phyloP scores from a whole-genome alignment of 2,329 filamentous ascomycete species.

The Fusarium keratoplasticum region DNA sequence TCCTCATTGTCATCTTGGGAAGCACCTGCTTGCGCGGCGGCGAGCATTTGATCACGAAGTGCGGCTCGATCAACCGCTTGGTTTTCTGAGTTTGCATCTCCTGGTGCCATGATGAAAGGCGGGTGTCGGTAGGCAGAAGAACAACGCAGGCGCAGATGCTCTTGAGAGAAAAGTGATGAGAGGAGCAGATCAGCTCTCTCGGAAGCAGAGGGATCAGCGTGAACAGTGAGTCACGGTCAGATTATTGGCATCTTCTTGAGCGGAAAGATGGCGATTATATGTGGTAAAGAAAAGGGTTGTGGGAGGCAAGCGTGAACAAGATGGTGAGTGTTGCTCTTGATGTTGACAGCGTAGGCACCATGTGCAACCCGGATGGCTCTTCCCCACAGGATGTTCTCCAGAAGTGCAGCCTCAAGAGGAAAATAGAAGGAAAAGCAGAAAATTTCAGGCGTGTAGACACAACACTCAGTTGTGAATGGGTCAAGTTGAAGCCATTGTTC shows the following conservation, averaged over 20 bases:
- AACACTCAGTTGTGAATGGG: not conserved
- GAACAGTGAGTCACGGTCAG: not conserved
- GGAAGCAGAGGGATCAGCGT: not conserved
- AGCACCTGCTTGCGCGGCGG: conserved; percentile 45
- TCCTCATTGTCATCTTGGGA: conserved; percentile 17
- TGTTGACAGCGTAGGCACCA: conserved; percentile 5
- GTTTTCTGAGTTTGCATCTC: conserved; percentile 34
- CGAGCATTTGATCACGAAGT: conserved; percentile 47
- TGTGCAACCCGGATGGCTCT: not conserved
- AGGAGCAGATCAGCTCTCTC: not conserved
- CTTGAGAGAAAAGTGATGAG: not conserved
- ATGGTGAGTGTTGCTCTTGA: not conserved
- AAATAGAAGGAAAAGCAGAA: not conserved
- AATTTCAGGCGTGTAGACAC: not conserved
- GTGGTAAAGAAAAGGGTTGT: not conserved
- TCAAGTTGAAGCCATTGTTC: not conserved
- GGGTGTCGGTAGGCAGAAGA: not conserved
- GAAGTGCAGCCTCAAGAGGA: not conserved
- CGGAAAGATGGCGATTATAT: not conserved
- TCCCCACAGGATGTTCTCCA: not conserved
- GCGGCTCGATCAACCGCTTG: conserved; percentile 40
- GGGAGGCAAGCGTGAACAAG: conserved; percentile 10
- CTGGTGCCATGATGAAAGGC: conserved; percentile 42
- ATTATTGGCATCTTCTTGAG: not conserved
- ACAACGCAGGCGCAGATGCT: not conserved